These are phyloP conservation scores for Neopestalotiopsis rosae DNA, from an alignment of 2,329 filamentous ascomycete species.

Conservation along the genomic window DNA sequence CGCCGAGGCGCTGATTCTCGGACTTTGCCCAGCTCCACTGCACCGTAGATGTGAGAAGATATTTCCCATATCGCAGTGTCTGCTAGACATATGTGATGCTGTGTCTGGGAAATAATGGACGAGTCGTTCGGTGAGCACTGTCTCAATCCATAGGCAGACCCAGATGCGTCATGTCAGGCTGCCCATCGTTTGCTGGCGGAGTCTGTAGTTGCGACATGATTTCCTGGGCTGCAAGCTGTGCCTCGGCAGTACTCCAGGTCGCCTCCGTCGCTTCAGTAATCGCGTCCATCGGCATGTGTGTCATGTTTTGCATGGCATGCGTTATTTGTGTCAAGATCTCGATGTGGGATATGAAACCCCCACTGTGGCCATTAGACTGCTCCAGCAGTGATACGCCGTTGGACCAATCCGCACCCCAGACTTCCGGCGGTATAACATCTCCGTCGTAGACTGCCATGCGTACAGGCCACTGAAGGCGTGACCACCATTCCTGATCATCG, in stretches of 20 bases:
- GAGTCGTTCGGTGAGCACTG: neutral
- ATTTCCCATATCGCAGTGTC: neutral
- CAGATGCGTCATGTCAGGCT: neutral
- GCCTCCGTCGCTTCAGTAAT: slow-evolving; percentile 4
- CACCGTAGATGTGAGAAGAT: neutral
- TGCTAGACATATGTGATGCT: neutral
- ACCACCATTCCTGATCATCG: slow-evolving; percentile 63
- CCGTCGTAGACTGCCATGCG: slow-evolving; percentile 64
- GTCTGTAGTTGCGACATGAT: neutral
- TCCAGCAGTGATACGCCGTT: slow-evolving; percentile 45
- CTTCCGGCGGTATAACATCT: slow-evolving; percentile 56
- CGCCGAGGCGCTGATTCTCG: neutral
- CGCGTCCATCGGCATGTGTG: neutral
- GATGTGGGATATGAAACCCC: slow-evolving; percentile 48
- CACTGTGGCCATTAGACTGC: slow-evolving; percentile 33
- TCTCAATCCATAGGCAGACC: neutral
- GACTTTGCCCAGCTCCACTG: neutral
- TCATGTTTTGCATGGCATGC: slow-evolving; percentile 8
- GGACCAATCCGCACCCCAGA: slow-evolving; percentile 61
- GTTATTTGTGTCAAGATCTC: slow-evolving; percentile 50
- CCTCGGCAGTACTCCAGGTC: neutral
- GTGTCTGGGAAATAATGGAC: neutral
- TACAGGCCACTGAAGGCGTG: slow-evolving; percentile 65
- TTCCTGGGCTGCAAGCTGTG: slow-evolving; percentile 13
- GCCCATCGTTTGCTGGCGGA: neutral